phyloP scores from a whole-genome alignment of 2,329 filamentous ascomycete species.

The Ophiosphaerella herpotricha region DNA sequence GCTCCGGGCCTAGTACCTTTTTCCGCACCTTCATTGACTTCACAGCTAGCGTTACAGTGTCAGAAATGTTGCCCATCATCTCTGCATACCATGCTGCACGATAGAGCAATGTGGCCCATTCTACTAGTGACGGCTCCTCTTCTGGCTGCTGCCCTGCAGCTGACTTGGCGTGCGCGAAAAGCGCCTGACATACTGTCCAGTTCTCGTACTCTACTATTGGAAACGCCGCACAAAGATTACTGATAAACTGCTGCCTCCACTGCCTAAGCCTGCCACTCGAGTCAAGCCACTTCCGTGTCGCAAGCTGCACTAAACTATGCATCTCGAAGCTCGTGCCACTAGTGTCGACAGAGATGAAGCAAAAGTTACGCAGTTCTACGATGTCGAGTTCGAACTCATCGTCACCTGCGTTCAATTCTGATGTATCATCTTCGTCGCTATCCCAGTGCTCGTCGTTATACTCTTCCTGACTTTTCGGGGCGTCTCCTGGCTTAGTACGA shows the following conservation, averaged over 20 bases:
- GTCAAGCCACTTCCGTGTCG: constrained; percentile 21
- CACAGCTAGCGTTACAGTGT: neutral
- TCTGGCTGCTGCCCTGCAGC: neutral
- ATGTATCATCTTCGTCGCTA: no score
- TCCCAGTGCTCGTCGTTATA: neutral
- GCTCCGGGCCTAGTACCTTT: neutral
- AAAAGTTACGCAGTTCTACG: constrained; percentile 42
- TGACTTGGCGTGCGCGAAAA: constrained; percentile 10
- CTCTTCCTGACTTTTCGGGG: neutral
- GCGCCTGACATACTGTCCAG: constrained; percentile 4
- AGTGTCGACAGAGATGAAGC: constrained; percentile 35
- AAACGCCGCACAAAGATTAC: constrained; percentile 5
- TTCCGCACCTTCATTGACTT: neutral
- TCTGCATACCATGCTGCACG: constrained; percentile 10
- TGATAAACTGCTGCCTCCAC: constrained; percentile 26
- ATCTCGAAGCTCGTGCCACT: constrained; percentile 45
- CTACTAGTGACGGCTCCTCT: neutral
- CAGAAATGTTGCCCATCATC: neutral
- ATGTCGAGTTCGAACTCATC: constrained; percentile 38
- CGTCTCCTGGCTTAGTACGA: neutral
- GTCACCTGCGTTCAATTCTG: neutral
- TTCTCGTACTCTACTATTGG: constrained; percentile 8
- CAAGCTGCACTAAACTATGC: constrained; percentile 51
- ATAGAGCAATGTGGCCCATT: constrained; percentile 9
- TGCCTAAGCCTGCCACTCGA: constrained; percentile 21